Evolutionary conservation across 192 early-diverging fungal genomes (phyloP).

Genomic region (Entomortierella beljakovae): DNA sequence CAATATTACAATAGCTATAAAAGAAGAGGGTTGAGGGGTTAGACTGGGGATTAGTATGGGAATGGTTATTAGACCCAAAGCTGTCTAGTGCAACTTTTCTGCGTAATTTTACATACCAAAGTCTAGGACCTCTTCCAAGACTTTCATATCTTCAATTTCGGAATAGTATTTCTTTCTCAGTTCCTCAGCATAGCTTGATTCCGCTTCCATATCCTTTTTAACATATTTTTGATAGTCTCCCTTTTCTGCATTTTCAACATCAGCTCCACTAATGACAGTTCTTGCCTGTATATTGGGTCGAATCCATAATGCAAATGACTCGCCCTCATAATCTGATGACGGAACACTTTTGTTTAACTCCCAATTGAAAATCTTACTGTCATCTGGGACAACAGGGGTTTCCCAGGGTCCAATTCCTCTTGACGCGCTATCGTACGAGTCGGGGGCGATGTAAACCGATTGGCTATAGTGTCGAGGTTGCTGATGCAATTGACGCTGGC

Average conservation of each 20-base stretch:
- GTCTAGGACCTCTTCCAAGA: constrained; percentile 39
- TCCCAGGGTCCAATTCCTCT: constrained; percentile 1
- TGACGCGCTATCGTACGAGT: neutral
- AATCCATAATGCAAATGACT: constrained; percentile 45
- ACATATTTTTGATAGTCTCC: neutral
- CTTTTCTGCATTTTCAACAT: constrained; percentile 26
- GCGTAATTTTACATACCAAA: constrained; percentile 25
- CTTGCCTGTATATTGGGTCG: constrained; percentile 19
- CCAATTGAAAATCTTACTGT: constrained; percentile 17
- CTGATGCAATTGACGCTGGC: neutral
- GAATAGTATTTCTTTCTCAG: constrained; percentile 3
- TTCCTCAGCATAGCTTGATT: neutral
- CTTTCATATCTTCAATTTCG: constrained; percentile 38
- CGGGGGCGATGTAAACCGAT: neutral
- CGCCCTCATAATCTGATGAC: constrained; percentile 29
- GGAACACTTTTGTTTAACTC: constrained; percentile 30
- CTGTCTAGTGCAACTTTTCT: too few relatives aligned
- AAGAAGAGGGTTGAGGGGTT: neutral
- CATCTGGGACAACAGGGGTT: neutral
- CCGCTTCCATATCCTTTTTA: neutral
- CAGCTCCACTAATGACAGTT: constrained; percentile 24
- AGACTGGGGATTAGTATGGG: neutral
- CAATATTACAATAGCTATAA: constrained; percentile 39
- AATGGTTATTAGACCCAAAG: neutral
- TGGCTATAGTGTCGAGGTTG: neutral